Base-by-base conservation (phyloP, 2,329 filamentous ascomycete genomes). In the Penicillium occitanis region DNA sequence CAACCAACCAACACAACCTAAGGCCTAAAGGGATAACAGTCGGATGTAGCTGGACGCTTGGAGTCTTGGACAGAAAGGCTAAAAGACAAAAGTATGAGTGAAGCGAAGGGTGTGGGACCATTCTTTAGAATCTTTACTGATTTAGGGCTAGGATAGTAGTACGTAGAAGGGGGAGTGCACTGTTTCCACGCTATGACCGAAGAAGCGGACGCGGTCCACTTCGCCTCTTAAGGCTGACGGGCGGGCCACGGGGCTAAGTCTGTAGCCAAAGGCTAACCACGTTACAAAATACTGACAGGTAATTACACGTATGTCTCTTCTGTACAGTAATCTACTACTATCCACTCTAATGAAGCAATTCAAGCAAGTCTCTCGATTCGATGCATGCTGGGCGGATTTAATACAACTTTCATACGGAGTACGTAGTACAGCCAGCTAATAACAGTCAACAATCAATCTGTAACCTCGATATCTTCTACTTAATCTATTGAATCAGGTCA, bases 191-290 rank as follows among this genome's bases (percentile, higher is more conserved):
- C 33, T 57, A 57, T 22, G 53, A 57, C 53, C 33, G 30, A 57
- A 57, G 19, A 22, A 46, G 57, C 14, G 35, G 57, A 46, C 7
- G 19, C 17, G 57, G 37, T 46, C 66, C 53, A 70, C 69, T 72
- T 71, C 75, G 74, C 75, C 74, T 70, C 68, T 73, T 73, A 77
- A 76, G 75, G 72, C 74, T 76, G 73, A 75, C 71, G 71, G 70
- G 63, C 55, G 58, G 63, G 53, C 66, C 64, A 63, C 64, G 55
- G 60, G 44, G 37, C 59, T 25, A 22, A 30, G 25, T 5, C 57
- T 44, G 14, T 17, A 50, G 44, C 48, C 37, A 28, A 22, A 46
- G 25, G 28, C 63, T 33, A 55, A 25, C 42, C 17, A 19, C 17
- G 22, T 25, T 51, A 51, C 48, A 51, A 17, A 17, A 51, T 51